A percentile compares a stretch with the other conserved stretches of the same genome.
These are phyloP conservation scores for Andrographis paniculata DNA, from an alignment of 305 asterid species.

Conservation along the genomic window DNA sequence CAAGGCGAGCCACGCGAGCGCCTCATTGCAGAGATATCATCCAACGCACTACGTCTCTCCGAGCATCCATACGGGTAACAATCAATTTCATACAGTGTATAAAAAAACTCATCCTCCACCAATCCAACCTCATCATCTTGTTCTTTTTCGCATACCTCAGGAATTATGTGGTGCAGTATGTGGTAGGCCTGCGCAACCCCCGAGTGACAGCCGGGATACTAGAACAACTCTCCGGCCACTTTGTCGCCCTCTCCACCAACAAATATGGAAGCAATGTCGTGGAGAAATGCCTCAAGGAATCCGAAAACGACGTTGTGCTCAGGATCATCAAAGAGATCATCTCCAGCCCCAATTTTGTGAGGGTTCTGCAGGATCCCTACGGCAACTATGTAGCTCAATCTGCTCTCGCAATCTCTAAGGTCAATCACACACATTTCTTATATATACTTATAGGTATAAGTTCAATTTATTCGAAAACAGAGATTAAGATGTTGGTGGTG, in stretches of 20 bases:
- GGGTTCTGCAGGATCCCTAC: conserved; percentile 48
- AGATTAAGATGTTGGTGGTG: neutral
- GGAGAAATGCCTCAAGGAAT: conserved; percentile 38
- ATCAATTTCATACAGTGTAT: no score
- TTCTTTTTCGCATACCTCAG: conserved; percentile 17
- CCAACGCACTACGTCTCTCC: conserved; percentile 30
- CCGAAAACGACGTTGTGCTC: conserved; percentile 12
- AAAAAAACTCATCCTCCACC: no score
- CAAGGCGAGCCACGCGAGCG: conserved; percentile 31
- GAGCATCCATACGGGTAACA: conserved; percentile 55
- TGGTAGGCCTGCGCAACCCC: conserved; percentile 22
- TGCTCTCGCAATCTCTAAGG: conserved; percentile 31
- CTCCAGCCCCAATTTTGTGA: conserved; percentile 25
- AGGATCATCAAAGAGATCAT: conserved; percentile 37
- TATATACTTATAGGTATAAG: neutral
- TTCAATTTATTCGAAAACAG: no score
- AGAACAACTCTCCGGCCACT: conserved; percentile 27
- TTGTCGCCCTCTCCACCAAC: conserved; percentile 33
- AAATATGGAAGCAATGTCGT: conserved; percentile 71
- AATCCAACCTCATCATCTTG: neutral
- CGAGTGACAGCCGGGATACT: conserved; percentile 21
- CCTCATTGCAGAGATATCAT: conserved; percentile 35
- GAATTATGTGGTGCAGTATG: conserved; percentile 62
- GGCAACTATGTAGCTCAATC: conserved; percentile 71
- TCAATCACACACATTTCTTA: neutral